Evolutionary conservation across 371 early-diverging fungal species (phyloP).

Genomic region (Furculomyces boomerangus): DNA sequence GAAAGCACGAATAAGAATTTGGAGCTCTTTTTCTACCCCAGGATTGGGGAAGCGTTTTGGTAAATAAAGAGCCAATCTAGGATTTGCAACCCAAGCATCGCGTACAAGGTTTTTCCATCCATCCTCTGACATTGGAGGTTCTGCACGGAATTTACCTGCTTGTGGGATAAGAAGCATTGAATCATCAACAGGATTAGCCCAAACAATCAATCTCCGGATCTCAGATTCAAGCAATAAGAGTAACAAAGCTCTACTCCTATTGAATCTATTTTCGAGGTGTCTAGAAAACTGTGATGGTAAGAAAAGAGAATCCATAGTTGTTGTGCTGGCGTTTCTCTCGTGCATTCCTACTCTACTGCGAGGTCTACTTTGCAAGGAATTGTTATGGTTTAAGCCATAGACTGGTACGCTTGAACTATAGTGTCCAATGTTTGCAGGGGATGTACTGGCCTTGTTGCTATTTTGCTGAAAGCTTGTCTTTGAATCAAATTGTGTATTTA

Average conservation of each 20-base stretch:
- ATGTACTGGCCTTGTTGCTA: no score
- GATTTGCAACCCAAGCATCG: conserved; percentile 66
- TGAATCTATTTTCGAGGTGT: conserved; percentile 26
- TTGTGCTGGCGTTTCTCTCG: not conserved
- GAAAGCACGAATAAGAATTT: conserved; percentile 36
- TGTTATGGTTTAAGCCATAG: not conserved
- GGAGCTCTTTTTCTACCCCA: conserved; percentile 45
- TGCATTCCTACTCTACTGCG: not conserved
- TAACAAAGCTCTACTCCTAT: conserved; percentile 38
- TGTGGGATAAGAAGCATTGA: conserved; percentile 8
- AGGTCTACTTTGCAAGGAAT: not conserved
- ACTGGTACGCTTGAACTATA: no score
- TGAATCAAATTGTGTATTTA: no score
- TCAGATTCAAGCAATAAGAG: conserved; percentile 76
- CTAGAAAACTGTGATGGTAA: conserved; percentile 12
- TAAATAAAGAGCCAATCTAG: conserved; percentile 62
- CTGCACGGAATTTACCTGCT: conserved; percentile 6
- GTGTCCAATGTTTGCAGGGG: no score
- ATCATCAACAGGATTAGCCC: conserved; percentile 49
- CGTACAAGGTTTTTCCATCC: conserved; percentile 56
- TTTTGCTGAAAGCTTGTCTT: no score
- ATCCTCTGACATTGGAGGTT: conserved; percentile 26
- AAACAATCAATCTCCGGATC: conserved; percentile 54
- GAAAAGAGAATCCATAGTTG: not conserved
- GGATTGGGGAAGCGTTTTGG: conserved; percentile 48